phyloP scores from a whole-genome alignment of 1,139 yeast genomes.

The Yarrowia galli region DNA sequence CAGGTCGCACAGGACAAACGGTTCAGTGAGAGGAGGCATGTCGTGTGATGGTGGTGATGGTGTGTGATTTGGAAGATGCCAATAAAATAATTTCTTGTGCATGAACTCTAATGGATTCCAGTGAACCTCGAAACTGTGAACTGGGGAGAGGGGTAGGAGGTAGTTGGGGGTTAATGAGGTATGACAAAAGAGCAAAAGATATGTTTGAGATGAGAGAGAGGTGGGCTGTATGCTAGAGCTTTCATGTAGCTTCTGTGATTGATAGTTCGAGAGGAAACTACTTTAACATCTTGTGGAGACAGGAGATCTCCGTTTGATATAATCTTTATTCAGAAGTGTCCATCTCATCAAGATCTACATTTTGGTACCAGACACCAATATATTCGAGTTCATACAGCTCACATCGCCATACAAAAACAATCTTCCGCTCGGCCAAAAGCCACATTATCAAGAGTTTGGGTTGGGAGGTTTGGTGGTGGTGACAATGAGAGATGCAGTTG shows the following conservation, averaged over 20 bases:
- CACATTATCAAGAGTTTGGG: neutral
- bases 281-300: too few species aligned
- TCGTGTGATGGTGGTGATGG: slow-evolving; percentile 9
- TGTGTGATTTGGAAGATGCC: slow-evolving; percentile 8
- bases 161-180: neutral
- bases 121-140: neutral
- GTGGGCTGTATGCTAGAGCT: too few species aligned
- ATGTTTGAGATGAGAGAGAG: too few species aligned
- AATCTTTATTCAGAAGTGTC: too few species aligned
- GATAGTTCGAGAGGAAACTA: too few species aligned
- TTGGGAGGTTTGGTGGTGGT: slow-evolving; percentile 3
- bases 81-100: slow-evolving; percentile 34
- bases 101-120: slow-evolving; percentile 15
- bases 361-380: neutral
- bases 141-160: neutral
- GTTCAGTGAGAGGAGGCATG: slow-evolving; percentile 51
- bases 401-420: neutral
- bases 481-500: neutral
- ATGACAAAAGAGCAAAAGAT: too few species aligned
- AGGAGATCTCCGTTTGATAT: too few species aligned
- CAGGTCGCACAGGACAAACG: slow-evolving; percentile 48
- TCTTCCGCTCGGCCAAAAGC: neutral
- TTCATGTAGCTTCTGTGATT: too few species aligned
- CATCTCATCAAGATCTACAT: neutral
- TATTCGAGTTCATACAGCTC: too few species aligned